A percentile compares a stretch with the other conserved stretches of the same genome.
Conservation (phyloP, 202 grass and related monocot species). For the Bolboschoenoplectus hybrid region DNA sequence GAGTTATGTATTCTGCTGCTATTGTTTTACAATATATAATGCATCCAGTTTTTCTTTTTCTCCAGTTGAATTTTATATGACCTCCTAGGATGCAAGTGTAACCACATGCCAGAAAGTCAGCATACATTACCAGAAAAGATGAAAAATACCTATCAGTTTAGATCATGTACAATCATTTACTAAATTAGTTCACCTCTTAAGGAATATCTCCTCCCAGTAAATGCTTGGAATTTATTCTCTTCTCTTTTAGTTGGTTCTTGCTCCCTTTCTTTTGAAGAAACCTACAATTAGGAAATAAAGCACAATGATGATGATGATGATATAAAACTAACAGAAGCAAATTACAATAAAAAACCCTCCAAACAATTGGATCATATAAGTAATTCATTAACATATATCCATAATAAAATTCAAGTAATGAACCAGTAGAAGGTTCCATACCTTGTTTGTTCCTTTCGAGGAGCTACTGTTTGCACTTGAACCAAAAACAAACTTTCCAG, state of each 20-base stretch:
- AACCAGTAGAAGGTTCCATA: constrained; percentile 26
- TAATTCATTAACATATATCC: background rate
- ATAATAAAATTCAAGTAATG: background rate
- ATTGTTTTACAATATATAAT: background rate
- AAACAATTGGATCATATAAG: background rate
- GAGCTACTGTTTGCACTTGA: constrained; percentile 55
- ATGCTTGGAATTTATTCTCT: constrained; percentile 68
- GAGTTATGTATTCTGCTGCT: background rate
- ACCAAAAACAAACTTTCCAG: constrained; percentile 85
- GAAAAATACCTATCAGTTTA: background rate
- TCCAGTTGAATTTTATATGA: background rate
- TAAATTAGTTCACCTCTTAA: constrained; percentile 61
- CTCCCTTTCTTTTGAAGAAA: constrained; percentile 47
- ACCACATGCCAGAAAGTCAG: constrained; percentile 17
- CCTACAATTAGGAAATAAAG: constrained; percentile 46
- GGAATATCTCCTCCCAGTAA: constrained; percentile 80
- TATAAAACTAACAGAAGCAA: background rate
- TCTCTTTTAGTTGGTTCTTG: constrained; percentile 58
- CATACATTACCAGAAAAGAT: constrained; percentile 12
- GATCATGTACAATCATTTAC: constrained; percentile 24
- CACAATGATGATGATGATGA: background rate
- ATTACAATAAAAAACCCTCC: background rate
- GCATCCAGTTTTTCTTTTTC: background rate
- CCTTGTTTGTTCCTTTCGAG: constrained; percentile 58
- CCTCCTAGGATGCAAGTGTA: background rate